phyloP scores from a whole-genome alignment of 2,329 filamentous ascomycete genomes.

The Aspergillus pseudoviridinutans region DNA sequence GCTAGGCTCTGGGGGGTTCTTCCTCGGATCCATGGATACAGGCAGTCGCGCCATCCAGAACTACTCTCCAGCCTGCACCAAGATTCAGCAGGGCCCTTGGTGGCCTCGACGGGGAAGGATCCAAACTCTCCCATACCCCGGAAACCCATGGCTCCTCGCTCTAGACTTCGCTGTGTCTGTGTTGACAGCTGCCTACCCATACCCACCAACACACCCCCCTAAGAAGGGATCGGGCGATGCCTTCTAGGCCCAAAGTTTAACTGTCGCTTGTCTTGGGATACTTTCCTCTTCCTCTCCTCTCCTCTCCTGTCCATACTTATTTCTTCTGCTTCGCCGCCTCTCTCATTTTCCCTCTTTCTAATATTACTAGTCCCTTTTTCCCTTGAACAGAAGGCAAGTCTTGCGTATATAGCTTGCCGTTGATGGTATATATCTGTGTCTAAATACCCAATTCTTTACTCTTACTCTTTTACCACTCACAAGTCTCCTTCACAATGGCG shows the following conservation, averaged over 20 bases:
- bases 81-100: neutral
- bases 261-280: neutral
- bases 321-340: neutral
- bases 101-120: neutral
- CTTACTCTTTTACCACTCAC: neutral
- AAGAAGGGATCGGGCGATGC: neutral
- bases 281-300: neutral
- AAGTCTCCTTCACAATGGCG: conserved; percentile 14
- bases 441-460: neutral
- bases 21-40: neutral
- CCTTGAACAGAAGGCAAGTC: neutral
- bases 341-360: neutral
- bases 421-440: neutral
- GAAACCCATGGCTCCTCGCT: neutral
- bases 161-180: neutral
- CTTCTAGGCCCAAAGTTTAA: neutral
- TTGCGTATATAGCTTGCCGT: neutral
- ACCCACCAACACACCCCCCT: neutral
- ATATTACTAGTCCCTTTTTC: neutral
- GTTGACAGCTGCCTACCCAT: neutral
- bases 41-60: neutral
- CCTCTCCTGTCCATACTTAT: neutral
- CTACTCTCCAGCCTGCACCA: neutral
- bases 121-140: neutral
- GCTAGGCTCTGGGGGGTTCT: neutral